These are phyloP conservation scores for Psidium guajava DNA, from an alignment of 345 rosid species.

Conservation along the genomic window DNA sequence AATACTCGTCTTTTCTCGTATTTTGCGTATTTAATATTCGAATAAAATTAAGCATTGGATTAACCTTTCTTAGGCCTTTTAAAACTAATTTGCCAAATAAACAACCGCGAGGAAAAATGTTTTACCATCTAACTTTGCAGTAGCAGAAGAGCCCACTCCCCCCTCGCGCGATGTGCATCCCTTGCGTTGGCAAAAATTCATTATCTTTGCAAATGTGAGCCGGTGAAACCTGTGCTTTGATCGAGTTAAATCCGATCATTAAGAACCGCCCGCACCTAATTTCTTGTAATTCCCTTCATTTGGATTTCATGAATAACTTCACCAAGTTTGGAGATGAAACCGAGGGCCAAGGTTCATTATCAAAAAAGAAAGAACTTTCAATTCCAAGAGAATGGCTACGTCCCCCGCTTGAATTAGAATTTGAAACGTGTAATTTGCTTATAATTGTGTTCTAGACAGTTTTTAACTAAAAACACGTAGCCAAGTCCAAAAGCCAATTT, in stretches of 20 bases:
- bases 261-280: not conserved
- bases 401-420: not conserved
- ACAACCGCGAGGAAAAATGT: no score
- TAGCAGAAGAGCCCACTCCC: not conserved
- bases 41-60: not conserved
- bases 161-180: not conserved
- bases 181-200: not conserved
- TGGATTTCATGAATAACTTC: not conserved
- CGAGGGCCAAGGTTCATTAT: not conserved
- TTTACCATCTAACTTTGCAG: not conserved
- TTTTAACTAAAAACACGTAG: not conserved
- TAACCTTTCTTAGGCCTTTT: not conserved
- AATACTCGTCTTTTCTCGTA: not conserved
- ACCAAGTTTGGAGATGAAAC: fast-evolving
- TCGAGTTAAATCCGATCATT: not conserved
- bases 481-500: not conserved
- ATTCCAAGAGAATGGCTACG: not conserved
- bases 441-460: not conserved
- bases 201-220: not conserved
- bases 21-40: not conserved
- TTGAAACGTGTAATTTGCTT: not conserved
- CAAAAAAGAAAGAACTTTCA: not conserved
- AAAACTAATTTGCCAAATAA: not conserved
- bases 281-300: not conserved
- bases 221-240: not conserved